Percentiles rank a stretch among this genome's conserved stretches.
These are phyloP conservation scores for Rhynchosporium secalis DNA, from an alignment of 2,329 filamentous ascomycete species.

Conservation along the genomic window DNA sequence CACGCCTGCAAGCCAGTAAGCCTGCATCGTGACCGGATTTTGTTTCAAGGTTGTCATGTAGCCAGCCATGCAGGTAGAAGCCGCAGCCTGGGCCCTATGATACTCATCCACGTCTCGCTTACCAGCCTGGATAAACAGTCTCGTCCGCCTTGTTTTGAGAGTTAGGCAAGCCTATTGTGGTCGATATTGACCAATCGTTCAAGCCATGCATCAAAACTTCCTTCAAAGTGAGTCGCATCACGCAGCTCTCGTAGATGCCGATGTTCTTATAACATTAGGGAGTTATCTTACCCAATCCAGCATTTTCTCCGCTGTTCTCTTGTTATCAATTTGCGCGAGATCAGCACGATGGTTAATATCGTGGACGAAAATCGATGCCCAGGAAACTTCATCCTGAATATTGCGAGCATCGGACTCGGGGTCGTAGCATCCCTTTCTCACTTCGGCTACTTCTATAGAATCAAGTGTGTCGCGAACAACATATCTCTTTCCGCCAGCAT, in stretches of 20 bases:
- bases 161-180: background rate
- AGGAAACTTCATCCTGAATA: conserved; percentile 20
- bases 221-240: too few relatives aligned
- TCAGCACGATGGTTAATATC: background rate
- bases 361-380: conserved; percentile 13
- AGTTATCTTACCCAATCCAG: background rate
- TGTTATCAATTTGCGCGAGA: background rate
- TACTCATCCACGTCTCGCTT: background rate
- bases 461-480: conserved; percentile 9
- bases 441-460: background rate
- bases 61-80: background rate
- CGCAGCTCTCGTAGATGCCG: background rate
- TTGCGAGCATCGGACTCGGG: conserved; percentile 9
- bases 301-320: background rate
- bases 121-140: background rate
- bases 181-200: too few relatives aligned
- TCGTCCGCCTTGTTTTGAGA: background rate
- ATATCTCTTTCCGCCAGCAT: conserved; percentile 18
- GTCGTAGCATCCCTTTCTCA: conserved; percentile 4
- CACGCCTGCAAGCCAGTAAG: too few relatives aligned
- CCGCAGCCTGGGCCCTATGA: conserved; percentile 2
- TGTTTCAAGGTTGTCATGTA: too few relatives aligned
- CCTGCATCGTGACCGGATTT: too few relatives aligned
- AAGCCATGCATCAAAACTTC: too few relatives aligned
- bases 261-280: background rate